Evolutionary conservation across 2,329 filamentous ascomycete genomes (phyloP), one percentile per base, ranked within the genome.

Genomic region (Diaporthe batatas): DNA sequence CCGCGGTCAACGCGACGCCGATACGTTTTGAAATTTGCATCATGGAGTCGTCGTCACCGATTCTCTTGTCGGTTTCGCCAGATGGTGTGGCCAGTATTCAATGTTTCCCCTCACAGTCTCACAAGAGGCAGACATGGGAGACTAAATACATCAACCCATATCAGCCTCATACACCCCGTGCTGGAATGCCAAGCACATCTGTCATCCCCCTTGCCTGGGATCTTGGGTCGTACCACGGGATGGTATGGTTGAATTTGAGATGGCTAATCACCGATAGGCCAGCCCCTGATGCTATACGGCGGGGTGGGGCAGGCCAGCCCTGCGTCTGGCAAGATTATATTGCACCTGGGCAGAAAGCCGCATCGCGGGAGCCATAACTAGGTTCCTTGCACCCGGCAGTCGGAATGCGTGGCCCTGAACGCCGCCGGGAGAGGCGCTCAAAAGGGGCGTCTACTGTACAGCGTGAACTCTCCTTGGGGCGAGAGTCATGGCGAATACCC

Each of bases 1-100:
- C 51, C 67, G 58, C 68, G 58, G 58, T 59, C 49, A 71, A 59
- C 58, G 67, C 71, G 39, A 64, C 53, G 58, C 71, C 68, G 47
- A 73, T 42, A 59, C 57, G 53, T 44, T 47, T 49, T 25, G 62
- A 67, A 36, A 62, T 47, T 11, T 65, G 57, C 71, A 73, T 73
- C 58, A 21, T 67, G 57, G 2, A 39, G 67, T 21, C 39, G 57
- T 42, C 32, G 57, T 65, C 67, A 18, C 57, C 39, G 25, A 29
- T 64, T 47, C 25, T 65, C 12, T 42, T 42, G 32, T 44, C 62
- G 49, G 11, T 34, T 32, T 42, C 6, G 67, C 32, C 58, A 42
- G 25, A 49, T 29, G 47, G n/a, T 70, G n/a, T 70, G 29, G 21
- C 16, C 18, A 51, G 16, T n/a, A 4, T 21, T 12, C 18, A 51